Evolutionary conservation across 2,329 filamentous ascomycete genomes (phyloP).

Genomic region (Epichloe scottii): DNA sequence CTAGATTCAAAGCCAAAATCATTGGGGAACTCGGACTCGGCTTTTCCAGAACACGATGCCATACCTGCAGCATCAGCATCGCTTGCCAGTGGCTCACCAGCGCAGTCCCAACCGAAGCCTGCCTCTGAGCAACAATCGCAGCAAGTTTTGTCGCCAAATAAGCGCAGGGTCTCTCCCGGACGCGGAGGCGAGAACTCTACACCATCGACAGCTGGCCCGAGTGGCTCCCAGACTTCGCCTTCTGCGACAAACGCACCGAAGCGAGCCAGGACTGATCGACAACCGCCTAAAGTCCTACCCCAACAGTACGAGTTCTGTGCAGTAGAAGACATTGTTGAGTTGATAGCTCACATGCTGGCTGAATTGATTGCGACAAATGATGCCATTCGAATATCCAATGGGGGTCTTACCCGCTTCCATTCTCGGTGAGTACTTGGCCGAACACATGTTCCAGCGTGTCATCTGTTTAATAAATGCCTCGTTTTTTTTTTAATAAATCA

Average conservation of each 20-base stretch:
- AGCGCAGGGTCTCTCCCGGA: conserved; percentile 18
- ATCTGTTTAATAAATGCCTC: neutral
- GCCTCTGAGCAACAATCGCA: neutral
- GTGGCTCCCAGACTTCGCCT: neutral
- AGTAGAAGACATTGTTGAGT: conserved; percentile 73
- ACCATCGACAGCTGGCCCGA: neutral
- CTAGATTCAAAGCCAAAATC: neutral
- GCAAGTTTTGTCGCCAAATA: conserved; percentile 18
- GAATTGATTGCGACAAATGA: conserved; percentile 94
- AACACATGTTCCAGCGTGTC: neutral
- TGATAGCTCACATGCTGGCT: conserved; percentile 91
- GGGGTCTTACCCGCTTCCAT: conserved; percentile 85
- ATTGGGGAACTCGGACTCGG: neutral
- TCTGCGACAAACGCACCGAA: conserved; percentile 26
- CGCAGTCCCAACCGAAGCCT: neutral
- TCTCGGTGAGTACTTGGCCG: conserved; percentile 50
- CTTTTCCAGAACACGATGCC: neutral
- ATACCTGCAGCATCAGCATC: neutral
- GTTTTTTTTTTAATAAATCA: neutral
- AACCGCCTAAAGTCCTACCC: conserved; percentile 49
- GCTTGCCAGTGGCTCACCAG: neutral
- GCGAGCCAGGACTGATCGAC: conserved; percentile 37
- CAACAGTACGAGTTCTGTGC: conserved; percentile 68
- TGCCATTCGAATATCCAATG: conserved; percentile 59
- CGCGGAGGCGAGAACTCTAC: neutral